Evolutionary conservation across 2,329 filamentous ascomycete genomes (phyloP), one percentile per base, ranked within the genome.

Genomic region (Trichoderma sp.): DNA sequence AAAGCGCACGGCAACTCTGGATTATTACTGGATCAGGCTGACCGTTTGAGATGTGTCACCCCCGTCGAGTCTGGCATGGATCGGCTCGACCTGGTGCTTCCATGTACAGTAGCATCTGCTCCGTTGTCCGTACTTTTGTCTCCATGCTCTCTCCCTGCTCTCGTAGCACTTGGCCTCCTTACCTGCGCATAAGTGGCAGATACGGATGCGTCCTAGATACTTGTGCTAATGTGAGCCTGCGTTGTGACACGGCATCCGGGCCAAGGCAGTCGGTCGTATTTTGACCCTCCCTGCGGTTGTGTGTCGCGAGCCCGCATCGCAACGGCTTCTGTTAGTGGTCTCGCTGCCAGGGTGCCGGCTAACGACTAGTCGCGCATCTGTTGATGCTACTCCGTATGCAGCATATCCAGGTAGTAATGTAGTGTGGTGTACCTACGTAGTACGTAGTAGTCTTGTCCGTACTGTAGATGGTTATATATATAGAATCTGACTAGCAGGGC

Each of bases 11-110:
- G 35, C 35, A 22, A 12, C 39, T 27, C 54, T 29, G 29, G 32
- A 39, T 66, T 42, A 29, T 59, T 19, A 66, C 39, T 66, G 54
- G 64, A 59, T 52, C 42, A 66, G 54, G 42, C 64, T 50, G 64
- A 52, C 39, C 42, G 54, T 50, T 66, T 50, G 27, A 48, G 54
- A 59, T 66, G 61, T 57, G 52, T 22, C 37, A 64, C 61, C 50
- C 61, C 61, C 52, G 61, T 57, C 52, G 13, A 48, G 37, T 45
- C 61, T 42, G 39, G 52, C 61, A 65, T 65, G 61, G 61, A 56
- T 64, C 60, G 60, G 37, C 61, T 65, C 50, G 37, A 54, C 48
- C 45, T 64, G 50, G 39, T 53, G 48, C 50, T 54, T 64, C 60
- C 50, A 54, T 56, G 45, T n/a, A n/a, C n/a, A n/a, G n/a, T 32